Evolutionary conservation across 768 basidiomycete genomes (phyloP).

Genomic region (Sporobolomyces phaffii): DNA sequence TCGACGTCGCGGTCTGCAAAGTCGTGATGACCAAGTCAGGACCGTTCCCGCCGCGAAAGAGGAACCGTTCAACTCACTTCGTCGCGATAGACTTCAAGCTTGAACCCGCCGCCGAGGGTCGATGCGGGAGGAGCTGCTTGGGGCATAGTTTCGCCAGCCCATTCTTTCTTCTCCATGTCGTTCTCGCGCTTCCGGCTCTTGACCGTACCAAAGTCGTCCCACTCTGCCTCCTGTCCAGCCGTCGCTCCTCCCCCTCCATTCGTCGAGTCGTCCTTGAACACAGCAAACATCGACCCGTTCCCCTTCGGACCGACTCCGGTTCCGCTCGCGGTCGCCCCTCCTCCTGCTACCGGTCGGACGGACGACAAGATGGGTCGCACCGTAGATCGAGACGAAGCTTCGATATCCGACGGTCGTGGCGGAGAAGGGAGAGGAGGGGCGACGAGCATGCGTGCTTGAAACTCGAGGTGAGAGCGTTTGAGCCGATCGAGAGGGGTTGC

Average conservation of each 20-base stretch:
- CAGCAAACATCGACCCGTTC: slow-evolving; percentile 39
- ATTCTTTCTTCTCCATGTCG: slow-evolving; percentile 46
- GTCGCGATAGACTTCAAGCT: slow-evolving; percentile 51
- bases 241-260: not conserved
- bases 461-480: slow-evolving; percentile 72
- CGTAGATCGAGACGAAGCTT: not conserved
- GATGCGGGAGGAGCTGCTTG: slow-evolving; percentile 42
- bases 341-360: slow-evolving; percentile 26
- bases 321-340: slow-evolving; percentile 43
- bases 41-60: no score
- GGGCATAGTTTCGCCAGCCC: slow-evolving; percentile 50
- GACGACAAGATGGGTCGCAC: slow-evolving; percentile 18
- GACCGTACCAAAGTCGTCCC: slow-evolving; percentile 50
- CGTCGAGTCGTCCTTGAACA: slow-evolving; percentile 37
- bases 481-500: slow-evolving; percentile 78
- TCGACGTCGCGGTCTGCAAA: slow-evolving; percentile 15
- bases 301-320: slow-evolving; percentile 27
- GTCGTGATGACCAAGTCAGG: no score
- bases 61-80: slow-evolving; percentile 45
- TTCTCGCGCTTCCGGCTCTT: slow-evolving; percentile 51
- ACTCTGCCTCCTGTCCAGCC: slow-evolving; percentile 43
- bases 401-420: slow-evolving; percentile 8
- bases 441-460: slow-evolving; percentile 58
- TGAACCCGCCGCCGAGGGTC: slow-evolving; percentile 46
- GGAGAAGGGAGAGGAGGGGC: slow-evolving; percentile 42